These are phyloP conservation scores for Ophiostoma ulmi DNA, from an alignment of 2,329 filamentous ascomycete genomes.

Conservation along the genomic window DNA sequence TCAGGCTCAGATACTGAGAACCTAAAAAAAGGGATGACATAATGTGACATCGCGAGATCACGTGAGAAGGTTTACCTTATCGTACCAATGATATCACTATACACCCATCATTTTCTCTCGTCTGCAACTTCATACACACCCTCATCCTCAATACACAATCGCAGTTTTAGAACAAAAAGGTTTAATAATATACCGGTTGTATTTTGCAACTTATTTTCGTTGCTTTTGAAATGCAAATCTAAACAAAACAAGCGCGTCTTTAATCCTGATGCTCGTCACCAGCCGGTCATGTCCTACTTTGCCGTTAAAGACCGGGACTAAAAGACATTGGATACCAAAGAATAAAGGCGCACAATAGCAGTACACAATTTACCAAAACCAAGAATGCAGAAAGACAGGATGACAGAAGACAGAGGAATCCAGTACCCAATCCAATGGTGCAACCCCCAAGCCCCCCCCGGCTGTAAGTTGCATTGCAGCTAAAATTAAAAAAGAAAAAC, in stretches of 20 bases:
- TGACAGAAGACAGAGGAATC: conserved; percentile 12
- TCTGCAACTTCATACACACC: too few relatives aligned
- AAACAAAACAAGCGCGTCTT: not conserved
- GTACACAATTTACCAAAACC: not conserved
- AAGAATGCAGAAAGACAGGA: not conserved
- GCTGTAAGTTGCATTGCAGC: not conserved
- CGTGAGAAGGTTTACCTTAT: not conserved
- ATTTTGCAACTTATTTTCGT: not conserved
- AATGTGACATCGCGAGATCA: not conserved
- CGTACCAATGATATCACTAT: too few relatives aligned
- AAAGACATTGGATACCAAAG: not conserved
- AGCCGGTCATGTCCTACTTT: not conserved
- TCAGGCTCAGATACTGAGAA: not conserved
- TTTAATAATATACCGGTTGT: conserved; percentile 3
- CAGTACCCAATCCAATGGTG: not conserved
- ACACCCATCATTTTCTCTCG: too few relatives aligned
- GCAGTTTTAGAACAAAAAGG: not conserved
- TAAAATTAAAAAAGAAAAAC: conserved; percentile 7
- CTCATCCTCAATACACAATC: not conserved
- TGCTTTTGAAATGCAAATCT: not conserved
- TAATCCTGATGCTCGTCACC: not conserved
- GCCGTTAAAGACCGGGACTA: not conserved
- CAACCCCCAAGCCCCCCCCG: conserved; percentile 8
- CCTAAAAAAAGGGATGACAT: not conserved
- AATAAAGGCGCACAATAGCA: not conserved